Conservation (phyloP, 306 rosid species). For the Sechiopsis laciniata region DNA sequence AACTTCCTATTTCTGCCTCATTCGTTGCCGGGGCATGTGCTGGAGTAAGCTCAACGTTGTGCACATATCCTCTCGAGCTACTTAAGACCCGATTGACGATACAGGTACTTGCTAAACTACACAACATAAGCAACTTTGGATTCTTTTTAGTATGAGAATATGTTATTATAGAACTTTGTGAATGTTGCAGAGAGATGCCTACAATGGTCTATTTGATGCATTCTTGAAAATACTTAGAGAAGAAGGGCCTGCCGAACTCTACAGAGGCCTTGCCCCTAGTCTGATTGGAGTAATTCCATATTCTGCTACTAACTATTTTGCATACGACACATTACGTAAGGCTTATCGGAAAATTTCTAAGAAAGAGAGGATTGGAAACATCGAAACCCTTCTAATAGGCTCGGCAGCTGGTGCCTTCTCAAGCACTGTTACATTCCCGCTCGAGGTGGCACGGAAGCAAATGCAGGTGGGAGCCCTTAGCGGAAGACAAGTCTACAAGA, state of each 20-base stretch:
- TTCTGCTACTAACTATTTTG: slow-evolving; percentile 71
- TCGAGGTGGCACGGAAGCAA: slow-evolving; percentile 77
- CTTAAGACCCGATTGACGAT: slow-evolving; percentile 64
- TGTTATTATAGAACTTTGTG: neutral
- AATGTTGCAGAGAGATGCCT: slow-evolving; percentile 56
- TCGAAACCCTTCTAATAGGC: slow-evolving; percentile 58
- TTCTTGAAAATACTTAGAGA: slow-evolving; percentile 43
- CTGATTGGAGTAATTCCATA: slow-evolving; percentile 71
- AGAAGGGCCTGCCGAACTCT: slow-evolving; percentile 74
- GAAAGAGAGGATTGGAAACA: slow-evolving; percentile 54
- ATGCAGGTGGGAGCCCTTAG: slow-evolving; percentile 75
- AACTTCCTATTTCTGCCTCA: slow-evolving; percentile 50
- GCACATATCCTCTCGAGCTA: slow-evolving; percentile 70
- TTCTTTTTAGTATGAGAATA: neutral
- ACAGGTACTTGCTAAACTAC: slow-evolving; percentile 34
- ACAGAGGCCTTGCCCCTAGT: slow-evolving; percentile 70
- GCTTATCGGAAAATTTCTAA: slow-evolving; percentile 43
- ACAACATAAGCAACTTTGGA: neutral
- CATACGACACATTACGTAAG: slow-evolving; percentile 62
- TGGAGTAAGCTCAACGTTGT: slow-evolving; percentile 68
- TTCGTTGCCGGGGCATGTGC: slow-evolving; percentile 71
- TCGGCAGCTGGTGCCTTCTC: slow-evolving; percentile 72
- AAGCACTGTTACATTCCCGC: slow-evolving; percentile 70
- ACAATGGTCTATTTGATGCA: slow-evolving; percentile 51
- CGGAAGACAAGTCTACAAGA: slow-evolving; percentile 54